Evolutionary conservation across 352 stramenopile species (phyloP).

Genomic region (Sclerospora graminicola): DNA sequence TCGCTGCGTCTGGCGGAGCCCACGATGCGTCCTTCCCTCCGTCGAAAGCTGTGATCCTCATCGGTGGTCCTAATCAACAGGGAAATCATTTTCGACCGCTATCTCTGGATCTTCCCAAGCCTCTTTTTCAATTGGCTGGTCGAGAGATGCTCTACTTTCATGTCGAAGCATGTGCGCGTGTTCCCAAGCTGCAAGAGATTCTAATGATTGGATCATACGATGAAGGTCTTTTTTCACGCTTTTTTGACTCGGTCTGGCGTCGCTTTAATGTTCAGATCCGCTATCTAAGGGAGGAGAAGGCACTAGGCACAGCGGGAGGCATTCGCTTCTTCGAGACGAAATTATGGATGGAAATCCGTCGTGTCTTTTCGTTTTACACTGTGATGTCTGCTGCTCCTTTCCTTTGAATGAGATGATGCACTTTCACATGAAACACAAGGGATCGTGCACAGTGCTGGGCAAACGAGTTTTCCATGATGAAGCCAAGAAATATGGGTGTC

Average conservation of each 20-base stretch:
- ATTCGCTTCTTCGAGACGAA: constrained; percentile 76
- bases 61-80: constrained; percentile 79
- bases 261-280: constrained; percentile 82
- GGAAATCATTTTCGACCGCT: constrained; percentile 84
- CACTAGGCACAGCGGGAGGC: constrained; percentile 70
- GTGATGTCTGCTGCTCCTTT: constrained; percentile 84
- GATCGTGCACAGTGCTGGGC: constrained; percentile 66
- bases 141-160: constrained; percentile 86
- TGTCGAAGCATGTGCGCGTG: constrained; percentile 71
- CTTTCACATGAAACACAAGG: constrained; percentile 66
- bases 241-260: constrained; percentile 75
- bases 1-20: constrained; percentile 11
- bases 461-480: constrained; percentile 86
- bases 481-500: constrained; percentile 82
- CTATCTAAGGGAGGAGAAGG: constrained; percentile 73
- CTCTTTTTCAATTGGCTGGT: constrained; percentile 78
- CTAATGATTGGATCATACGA: constrained; percentile 86
- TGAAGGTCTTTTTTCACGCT: constrained; percentile 80
- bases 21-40: constrained; percentile 52
- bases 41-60: constrained; percentile 83
- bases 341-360: constrained; percentile 66
- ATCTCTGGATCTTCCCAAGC: constrained; percentile 79
- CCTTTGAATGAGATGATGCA: constrained; percentile 86
- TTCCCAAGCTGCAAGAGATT: constrained; percentile 81
- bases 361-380: constrained; percentile 78